Percentiles rank a stretch among this genome's conserved stretches.
These are phyloP conservation scores for Colletotrichum paranaense DNA, from an alignment of 2,329 filamentous ascomycete genomes.

Conservation along the genomic window DNA sequence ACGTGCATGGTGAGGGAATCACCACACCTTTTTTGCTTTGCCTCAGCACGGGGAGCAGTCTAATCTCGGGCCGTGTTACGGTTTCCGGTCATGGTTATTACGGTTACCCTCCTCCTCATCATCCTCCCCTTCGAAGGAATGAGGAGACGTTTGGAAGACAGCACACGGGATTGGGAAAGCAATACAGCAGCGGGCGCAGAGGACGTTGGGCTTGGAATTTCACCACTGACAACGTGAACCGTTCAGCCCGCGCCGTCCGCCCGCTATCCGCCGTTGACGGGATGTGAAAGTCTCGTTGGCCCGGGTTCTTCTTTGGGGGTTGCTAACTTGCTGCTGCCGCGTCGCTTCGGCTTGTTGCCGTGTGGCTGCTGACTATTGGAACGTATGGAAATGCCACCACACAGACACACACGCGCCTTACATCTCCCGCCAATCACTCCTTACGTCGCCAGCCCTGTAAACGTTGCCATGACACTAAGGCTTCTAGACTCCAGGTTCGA, in stretches of 20 bases:
- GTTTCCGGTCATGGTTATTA: neutral
- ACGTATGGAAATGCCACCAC: slow-evolving; percentile 20
- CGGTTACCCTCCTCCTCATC: neutral
- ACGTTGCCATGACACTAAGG: slow-evolving; percentile 22
- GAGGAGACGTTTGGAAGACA: neutral
- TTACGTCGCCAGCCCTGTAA: slow-evolving; percentile 19
- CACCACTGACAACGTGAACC: neutral
- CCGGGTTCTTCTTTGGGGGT: neutral
- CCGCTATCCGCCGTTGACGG: slow-evolving; percentile 2
- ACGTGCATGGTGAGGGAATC: slow-evolving; percentile 17
- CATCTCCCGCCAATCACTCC: neutral
- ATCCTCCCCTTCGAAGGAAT: neutral
- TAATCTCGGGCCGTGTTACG: slow-evolving; percentile 19
- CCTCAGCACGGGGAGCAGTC: slow-evolving; percentile 24
- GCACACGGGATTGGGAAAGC: neutral
- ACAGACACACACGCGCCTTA: neutral
- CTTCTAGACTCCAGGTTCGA: slow-evolving; percentile 23
- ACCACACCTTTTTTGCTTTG: slow-evolving; percentile 4
- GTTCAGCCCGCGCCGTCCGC: neutral
- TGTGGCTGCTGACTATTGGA: slow-evolving; percentile 33
- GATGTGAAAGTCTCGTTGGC: neutral
- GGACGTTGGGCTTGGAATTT: neutral
- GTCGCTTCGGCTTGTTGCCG: slow-evolving; percentile 26
- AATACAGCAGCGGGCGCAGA: slow-evolving; percentile 11
- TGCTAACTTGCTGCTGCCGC: neutral